Percentiles rank a stretch among this genome's conserved stretches.
Evolutionary conservation across 306 rosid genomes (phyloP).

Genomic region (Dryas alaskensis): DNA sequence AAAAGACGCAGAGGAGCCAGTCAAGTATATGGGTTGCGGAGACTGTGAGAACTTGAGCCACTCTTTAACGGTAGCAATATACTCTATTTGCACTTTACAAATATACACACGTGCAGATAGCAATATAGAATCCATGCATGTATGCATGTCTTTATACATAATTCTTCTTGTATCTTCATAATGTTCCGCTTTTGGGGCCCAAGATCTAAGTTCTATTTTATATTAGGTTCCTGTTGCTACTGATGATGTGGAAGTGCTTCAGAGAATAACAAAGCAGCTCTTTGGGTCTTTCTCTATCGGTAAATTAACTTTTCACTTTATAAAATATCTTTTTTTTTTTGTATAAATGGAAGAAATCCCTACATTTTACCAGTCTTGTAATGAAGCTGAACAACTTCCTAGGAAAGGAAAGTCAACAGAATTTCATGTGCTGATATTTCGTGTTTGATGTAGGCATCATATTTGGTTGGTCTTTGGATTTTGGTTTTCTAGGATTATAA

Average conservation of each 20-base stretch:
- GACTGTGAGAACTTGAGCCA: constrained; percentile 96
- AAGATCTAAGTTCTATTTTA: constrained; percentile 25
- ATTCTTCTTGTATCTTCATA: constrained; percentile 11
- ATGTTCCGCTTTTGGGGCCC: constrained; percentile 26
- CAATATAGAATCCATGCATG: not conserved
- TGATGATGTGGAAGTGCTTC: constrained; percentile 78
- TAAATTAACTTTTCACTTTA: constrained; percentile 28
- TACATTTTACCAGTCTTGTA: not conserved
- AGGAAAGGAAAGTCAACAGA: not conserved
- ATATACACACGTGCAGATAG: not conserved
- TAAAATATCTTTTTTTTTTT: not conserved
- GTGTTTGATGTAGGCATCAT: not conserved
- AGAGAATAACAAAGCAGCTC: constrained; percentile 70
- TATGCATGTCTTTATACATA: not conserved
- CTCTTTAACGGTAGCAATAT: constrained; percentile 62
- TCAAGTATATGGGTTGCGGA: constrained; percentile 92
- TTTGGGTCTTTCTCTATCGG: constrained; percentile 73
- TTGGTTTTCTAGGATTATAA: not conserved
- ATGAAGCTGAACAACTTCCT: constrained; percentile 1
- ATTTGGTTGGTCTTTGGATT: not conserved
- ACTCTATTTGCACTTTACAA: constrained; percentile 13
- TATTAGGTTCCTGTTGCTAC: constrained; percentile 81
- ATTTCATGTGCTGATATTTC: not conserved
- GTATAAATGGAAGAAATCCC: not conserved
- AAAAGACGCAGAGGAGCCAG: constrained; percentile 79